These are phyloP conservation scores for Capsella rubella DNA, from an alignment of 441 rosid species.

Conservation along the genomic window DNA sequence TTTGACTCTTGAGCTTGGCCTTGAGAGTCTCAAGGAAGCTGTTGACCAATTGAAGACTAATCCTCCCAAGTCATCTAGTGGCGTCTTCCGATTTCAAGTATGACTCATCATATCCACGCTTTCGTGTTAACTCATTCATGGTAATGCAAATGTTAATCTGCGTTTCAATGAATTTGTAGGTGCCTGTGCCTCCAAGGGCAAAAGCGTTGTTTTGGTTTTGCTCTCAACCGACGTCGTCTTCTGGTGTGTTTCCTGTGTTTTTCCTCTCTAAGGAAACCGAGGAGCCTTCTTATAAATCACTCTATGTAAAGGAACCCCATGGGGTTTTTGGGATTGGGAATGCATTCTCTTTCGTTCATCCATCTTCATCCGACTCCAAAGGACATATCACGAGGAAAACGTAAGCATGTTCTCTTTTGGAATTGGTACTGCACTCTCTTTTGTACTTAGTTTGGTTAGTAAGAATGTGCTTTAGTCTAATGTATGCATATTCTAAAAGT, in stretches of 20 bases:
- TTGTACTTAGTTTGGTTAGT: neutral
- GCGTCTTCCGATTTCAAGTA: slow-evolving; percentile 82
- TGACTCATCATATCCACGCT: neutral
- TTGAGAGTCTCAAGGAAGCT: slow-evolving; percentile 61
- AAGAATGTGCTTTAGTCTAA: neutral
- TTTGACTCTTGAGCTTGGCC: slow-evolving; percentile 75
- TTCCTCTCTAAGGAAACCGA: slow-evolving; percentile 73
- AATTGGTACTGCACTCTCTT: no score
- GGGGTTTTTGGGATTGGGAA: slow-evolving; percentile 88
- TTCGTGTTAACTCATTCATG: neutral
- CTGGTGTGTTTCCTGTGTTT: slow-evolving; percentile 74
- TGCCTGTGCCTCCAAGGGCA: slow-evolving; percentile 88
- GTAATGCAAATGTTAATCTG: no score
- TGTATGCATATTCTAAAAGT: slow-evolving; percentile 3
- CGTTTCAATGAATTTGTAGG: slow-evolving; percentile 49
- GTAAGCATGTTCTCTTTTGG: slow-evolving; percentile 42
- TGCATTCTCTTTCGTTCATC: slow-evolving; percentile 66
- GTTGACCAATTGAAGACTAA: slow-evolving; percentile 65
- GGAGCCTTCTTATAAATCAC: slow-evolving; percentile 58
- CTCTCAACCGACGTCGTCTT: slow-evolving; percentile 60
- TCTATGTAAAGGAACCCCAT: slow-evolving; percentile 59
- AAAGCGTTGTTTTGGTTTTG: slow-evolving; percentile 89
- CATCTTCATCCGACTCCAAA: slow-evolving; percentile 45
- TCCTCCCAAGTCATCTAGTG: slow-evolving; percentile 67
- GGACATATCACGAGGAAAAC: slow-evolving; percentile 52